phyloP scores from a whole-genome alignment of 371 early-diverging fungal genomes.

The Zychaea mexicana region DNA sequence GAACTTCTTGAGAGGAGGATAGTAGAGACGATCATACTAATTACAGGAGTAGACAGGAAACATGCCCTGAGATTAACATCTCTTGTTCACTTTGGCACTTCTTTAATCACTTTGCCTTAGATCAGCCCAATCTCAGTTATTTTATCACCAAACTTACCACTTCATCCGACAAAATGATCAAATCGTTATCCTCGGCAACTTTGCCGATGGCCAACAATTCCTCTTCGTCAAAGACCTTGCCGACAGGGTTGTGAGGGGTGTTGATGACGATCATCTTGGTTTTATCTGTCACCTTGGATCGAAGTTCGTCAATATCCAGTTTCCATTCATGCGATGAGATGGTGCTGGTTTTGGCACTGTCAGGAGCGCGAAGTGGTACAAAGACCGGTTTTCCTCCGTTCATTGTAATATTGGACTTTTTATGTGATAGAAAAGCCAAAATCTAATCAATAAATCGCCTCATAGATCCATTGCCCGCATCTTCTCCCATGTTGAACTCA shows the following conservation, averaged over 20 bases:
- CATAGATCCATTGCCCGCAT: not conserved
- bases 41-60: no score
- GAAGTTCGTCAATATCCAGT: constrained; percentile 82
- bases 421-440: no score
- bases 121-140: not conserved
- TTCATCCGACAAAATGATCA: constrained; percentile 92
- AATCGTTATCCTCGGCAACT: constrained; percentile 80
- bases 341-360: constrained; percentile 44
- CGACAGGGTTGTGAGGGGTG: constrained; percentile 96
- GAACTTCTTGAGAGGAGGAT: constrained; percentile 62
- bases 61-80: no score
- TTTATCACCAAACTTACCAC: constrained; percentile 55
- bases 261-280: constrained; percentile 93
- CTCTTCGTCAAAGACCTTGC: constrained; percentile 80
- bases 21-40: constrained; percentile 90
- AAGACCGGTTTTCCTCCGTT: constrained; percentile 89
- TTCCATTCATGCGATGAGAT: constrained; percentile 80
- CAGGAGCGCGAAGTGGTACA: constrained; percentile 75
- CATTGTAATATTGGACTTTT: constrained; percentile 85
- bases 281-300: constrained; percentile 72
- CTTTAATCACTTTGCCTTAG: no score
- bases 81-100: no score
- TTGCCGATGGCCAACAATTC: constrained; percentile 83
- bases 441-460: no score
- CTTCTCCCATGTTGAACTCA: constrained; percentile 32